These are phyloP conservation scores for Tylopilus vinaceipallidus DNA, from an alignment of 768 basidiomycete genomes.

Conservation along the genomic window DNA sequence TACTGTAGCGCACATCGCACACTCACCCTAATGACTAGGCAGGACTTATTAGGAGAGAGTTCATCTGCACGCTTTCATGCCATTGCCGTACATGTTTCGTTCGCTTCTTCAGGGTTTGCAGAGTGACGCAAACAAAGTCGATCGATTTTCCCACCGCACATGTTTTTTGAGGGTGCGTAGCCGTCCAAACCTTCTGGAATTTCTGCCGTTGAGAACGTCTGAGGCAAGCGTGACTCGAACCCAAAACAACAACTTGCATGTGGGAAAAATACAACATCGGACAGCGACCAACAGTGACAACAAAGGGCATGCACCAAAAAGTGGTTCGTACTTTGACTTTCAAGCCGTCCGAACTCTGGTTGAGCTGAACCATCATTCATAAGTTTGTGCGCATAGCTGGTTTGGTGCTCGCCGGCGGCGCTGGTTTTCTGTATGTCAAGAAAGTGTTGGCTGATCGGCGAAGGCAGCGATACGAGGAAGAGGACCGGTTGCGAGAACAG, in stretches of 20 bases:
- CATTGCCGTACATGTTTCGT: constrained; percentile 10
- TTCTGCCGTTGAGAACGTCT: too few relatives aligned
- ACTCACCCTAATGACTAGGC: background rate
- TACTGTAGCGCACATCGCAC: background rate
- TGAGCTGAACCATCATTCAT: background rate
- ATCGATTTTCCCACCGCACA: too few relatives aligned
- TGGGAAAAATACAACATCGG: background rate
- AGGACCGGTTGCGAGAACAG: constrained; percentile 15
- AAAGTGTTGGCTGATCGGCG: constrained; percentile 27
- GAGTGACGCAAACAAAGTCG: too few relatives aligned
- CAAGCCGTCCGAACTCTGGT: background rate
- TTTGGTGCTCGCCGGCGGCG: constrained; percentile 29
- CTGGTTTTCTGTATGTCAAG: constrained; percentile 32
- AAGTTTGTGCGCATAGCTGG: constrained; percentile 28
- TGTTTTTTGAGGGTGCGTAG: constrained; percentile 11
- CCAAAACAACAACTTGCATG: constrained; percentile 5
- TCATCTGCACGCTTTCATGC: background rate
- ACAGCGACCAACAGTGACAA: background rate
- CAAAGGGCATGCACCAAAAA: constrained; percentile 17
- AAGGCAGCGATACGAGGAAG: constrained; percentile 19
- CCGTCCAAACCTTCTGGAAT: too few relatives aligned
- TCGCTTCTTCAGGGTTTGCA: background rate
- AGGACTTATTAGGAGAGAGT: background rate
- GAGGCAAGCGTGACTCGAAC: too few relatives aligned
- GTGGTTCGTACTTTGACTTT: constrained; percentile 12